Base-by-base conservation (phyloP, 306 rosid genomes). In the Astragalus membranaceus region DNA sequence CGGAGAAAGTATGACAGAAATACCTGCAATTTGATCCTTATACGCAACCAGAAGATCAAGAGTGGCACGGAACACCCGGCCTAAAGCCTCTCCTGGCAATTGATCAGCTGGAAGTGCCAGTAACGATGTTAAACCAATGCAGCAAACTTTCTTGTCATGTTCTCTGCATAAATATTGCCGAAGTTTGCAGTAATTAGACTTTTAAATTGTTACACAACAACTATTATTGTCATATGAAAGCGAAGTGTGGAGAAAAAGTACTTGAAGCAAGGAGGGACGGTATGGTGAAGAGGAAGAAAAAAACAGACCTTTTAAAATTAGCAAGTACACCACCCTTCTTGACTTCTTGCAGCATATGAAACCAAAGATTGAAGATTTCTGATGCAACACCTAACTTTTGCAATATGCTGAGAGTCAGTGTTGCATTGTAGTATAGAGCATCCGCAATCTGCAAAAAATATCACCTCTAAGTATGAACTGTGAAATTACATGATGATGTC, bases 21-120 rank as follows among this genome's bases (percentile, higher is more conserved):
- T 52, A 93, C 98, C 98, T 80, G 97, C 92, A 78, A 93, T 94
- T 93, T 93, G 98, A 60, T 93, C 89, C 80, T 93, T 90, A 84
- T 93, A 93, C 35, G 97, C 94, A 84, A 88, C 94, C 54, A 93
- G 76, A 64, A 90, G 94, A 79, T 88, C 94, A 69, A 93, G 98
- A 48, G 86, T 84, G 54, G 92, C 96, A 75, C 85, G 88, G 73
- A 93, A 93, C 75, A 93, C 96, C 67, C 89, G 96, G 56, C 91
- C 92, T 49, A 93, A 84, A 50, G 97, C 96, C 49, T 93, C 97
- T 29, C 73, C 92, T 4, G 88, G 91, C 72, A 93, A 76, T 62
- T 78, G 98, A 62, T 83, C 90, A 5, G 84, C 85, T 1, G 97
- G 90, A 70, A 93, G 90, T 42, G 89, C 77, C 73, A 93, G 78